Conservation (phyloP, 1,139 yeast species). For the Yamadazyma jaroonii region DNA sequence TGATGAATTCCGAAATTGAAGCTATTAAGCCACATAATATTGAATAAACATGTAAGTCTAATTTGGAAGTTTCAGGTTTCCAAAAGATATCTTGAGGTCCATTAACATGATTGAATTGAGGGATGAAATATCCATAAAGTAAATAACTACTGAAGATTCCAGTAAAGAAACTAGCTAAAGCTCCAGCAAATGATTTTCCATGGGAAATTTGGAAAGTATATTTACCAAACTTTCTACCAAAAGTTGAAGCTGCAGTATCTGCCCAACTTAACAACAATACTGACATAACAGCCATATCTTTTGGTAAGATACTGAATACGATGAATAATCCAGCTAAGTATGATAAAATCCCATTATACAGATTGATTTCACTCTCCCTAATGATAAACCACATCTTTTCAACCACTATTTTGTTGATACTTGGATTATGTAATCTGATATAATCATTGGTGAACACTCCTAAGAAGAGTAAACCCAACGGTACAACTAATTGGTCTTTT, state of each 20-base stretch:
- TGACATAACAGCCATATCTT: slow-evolving; percentile 77
- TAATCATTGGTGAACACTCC: slow-evolving; percentile 64
- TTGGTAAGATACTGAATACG: slow-evolving; percentile 68
- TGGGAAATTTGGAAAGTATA: slow-evolving; percentile 74
- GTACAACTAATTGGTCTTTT: slow-evolving; percentile 55
- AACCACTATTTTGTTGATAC: slow-evolving; percentile 64
- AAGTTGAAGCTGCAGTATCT: slow-evolving; percentile 93
- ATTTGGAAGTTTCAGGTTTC: slow-evolving; percentile 56
- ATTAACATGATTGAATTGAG: slow-evolving; percentile 50
- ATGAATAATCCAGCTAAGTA: slow-evolving; percentile 74
- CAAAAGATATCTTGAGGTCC: slow-evolving; percentile 57
- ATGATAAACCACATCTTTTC: slow-evolving; percentile 71
- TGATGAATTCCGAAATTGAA: slow-evolving; percentile 81
- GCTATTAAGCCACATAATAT: slow-evolving; percentile 76
- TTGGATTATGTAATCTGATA: slow-evolving; percentile 59
- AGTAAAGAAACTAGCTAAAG: slow-evolving; percentile 75
- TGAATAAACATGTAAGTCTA: slow-evolving; percentile 53
- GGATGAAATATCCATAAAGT: slow-evolving; percentile 71
- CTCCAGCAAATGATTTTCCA: slow-evolving; percentile 85
- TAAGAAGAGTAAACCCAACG: slow-evolving; percentile 52
- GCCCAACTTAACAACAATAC: slow-evolving; percentile 90
- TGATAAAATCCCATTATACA: slow-evolving; percentile 82
- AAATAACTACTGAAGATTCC: slow-evolving; percentile 66
- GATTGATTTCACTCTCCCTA: slow-evolving; percentile 72
- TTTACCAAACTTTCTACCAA: slow-evolving; percentile 82